Percentiles rank a stretch among this genome's conserved stretches.
These are phyloP conservation scores for Botrytis pseudocinerea DNA, from an alignment of 2,329 filamentous ascomycete genomes.

Conservation along the genomic window DNA sequence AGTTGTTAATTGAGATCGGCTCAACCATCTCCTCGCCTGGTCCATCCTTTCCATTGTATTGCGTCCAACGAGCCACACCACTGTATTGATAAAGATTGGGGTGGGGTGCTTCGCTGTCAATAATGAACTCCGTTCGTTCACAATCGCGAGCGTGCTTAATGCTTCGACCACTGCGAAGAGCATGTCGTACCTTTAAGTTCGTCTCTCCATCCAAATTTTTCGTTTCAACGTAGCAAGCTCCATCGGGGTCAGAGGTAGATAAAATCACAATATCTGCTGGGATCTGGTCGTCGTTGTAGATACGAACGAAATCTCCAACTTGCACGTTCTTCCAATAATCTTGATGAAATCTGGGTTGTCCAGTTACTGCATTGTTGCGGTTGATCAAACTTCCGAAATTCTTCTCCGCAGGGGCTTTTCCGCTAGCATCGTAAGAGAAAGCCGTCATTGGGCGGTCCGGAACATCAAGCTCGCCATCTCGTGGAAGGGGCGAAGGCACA, in stretches of 20 bases:
- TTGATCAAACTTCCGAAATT: conserved; percentile 74
- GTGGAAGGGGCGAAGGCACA: conserved; percentile 75
- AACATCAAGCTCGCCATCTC: conserved; percentile 39
- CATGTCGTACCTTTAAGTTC: conserved; percentile 91
- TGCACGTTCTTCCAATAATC: conserved; percentile 94
- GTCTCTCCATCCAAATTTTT: conserved; percentile 98
- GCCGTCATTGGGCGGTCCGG: conserved; percentile 42
- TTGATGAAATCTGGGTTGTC: conserved; percentile 82
- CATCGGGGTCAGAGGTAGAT: conserved; percentile 89
- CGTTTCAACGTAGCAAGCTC: conserved; percentile 95
- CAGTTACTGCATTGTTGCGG: conserved; percentile 61
- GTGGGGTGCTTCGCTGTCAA: conserved; percentile 90
- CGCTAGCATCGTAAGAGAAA: conserved; percentile 46
- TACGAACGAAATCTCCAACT: conserved; percentile 92
- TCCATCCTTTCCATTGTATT: conserved; percentile 63
- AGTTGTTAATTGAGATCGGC: conserved; percentile 90
- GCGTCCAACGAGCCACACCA: conserved; percentile 83
- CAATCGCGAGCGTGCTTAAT: conserved; percentile 91
- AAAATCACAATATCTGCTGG: conserved; percentile 92
- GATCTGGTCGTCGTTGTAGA: conserved; percentile 95
- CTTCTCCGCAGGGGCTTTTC: conserved; percentile 41
- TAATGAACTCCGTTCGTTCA: conserved; percentile 80
- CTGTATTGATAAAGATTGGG: conserved; percentile 95
- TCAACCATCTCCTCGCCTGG: conserved; percentile 80
- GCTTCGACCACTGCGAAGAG: conserved; percentile 78